These are phyloP conservation scores for Boletellus ananiceps DNA, from an alignment of 768 basidiomycete species.

Conservation along the genomic window DNA sequence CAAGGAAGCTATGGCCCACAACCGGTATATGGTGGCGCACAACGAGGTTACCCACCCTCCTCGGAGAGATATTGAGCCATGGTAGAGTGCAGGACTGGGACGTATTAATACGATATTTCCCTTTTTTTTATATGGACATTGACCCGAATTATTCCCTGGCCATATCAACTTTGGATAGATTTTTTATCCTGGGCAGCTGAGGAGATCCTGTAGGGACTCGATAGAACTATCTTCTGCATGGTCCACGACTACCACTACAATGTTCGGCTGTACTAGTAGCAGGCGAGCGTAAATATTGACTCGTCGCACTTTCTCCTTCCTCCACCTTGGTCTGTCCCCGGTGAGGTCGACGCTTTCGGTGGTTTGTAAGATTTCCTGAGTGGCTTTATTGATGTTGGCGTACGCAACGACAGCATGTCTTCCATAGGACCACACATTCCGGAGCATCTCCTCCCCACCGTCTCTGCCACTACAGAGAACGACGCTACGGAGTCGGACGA, in stretches of 20 bases:
- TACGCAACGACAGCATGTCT: constrained; percentile 32
- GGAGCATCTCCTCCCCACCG: constrained; percentile 36
- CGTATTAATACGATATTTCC: too few relatives aligned
- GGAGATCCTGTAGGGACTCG: too few relatives aligned
- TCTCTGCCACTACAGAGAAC: constrained; percentile 8
- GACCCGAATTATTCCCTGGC: constrained; percentile 19
- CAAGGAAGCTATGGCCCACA: constrained; percentile 19
- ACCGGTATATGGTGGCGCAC: constrained; percentile 22
- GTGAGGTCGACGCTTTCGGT: too few relatives aligned
- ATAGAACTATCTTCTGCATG: background rate
- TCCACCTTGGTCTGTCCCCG: too few relatives aligned
- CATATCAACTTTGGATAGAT: constrained; percentile 14
- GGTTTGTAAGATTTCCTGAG: too few relatives aligned
- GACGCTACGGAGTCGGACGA: constrained; percentile 38
- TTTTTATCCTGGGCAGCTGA: background rate
- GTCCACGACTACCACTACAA: too few relatives aligned
- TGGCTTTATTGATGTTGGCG: background rate
- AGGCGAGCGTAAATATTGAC: background rate
- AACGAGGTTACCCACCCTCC: constrained; percentile 44
- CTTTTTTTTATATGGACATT: constrained; percentile 12
- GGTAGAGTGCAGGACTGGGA: too few relatives aligned
- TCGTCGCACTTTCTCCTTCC: background rate
- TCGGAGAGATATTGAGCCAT: constrained; percentile 45
- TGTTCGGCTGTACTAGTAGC: too few relatives aligned
- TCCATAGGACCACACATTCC: constrained; percentile 58